A percentile compares a stretch with the other conserved stretches of the same genome.
Evolutionary conservation across 352 stramenopile species (phyloP).

Genomic region (Phytophthora pinifolia): DNA sequence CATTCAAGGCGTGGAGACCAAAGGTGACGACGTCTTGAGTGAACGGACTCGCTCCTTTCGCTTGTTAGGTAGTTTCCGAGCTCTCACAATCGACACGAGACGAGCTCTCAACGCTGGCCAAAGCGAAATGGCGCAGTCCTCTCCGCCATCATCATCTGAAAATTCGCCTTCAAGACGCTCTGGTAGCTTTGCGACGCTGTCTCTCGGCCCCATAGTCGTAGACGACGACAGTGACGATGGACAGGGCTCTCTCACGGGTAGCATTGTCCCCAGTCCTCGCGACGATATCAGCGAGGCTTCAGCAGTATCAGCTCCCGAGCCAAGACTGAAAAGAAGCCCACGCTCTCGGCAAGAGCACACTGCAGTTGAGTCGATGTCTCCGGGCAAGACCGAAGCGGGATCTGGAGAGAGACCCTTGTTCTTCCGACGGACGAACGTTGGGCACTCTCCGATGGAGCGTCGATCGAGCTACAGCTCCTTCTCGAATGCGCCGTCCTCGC

Average conservation of each 20-base stretch:
- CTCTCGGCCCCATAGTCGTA: not conserved
- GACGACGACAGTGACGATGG: conserved; percentile 10
- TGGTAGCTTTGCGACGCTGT: conserved; percentile 12
- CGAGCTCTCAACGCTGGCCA: not conserved
- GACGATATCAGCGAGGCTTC: conserved; percentile 20
- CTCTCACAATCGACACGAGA: conserved; percentile 3
- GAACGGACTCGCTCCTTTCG: conserved; percentile 17
- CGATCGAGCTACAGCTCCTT: conserved; percentile 38
- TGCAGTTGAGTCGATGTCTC: conserved; percentile 36
- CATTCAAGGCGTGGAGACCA: not conserved
- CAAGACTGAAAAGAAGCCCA: conserved; percentile 6
- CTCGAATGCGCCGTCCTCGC: conserved; percentile 14
- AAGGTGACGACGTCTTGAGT: not conserved
- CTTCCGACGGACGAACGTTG: conserved; percentile 41
- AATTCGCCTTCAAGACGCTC: conserved; percentile 17
- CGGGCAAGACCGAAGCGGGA: conserved; percentile 3
- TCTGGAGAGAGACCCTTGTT: conserved; percentile 33
- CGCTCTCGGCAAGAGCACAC: conserved; percentile 25
- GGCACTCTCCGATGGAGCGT: conserved; percentile 30
- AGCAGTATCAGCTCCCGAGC: conserved; percentile 17
- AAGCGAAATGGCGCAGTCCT: not conserved
- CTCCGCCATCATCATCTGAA: conserved; percentile 16
- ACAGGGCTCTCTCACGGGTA: conserved; percentile 2
- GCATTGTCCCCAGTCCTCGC: conserved; percentile 4
- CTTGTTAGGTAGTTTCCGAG: conserved; percentile 13